Base-by-base conservation (phyloP, 257 asterid species). In the Ligustrum vulgare region DNA sequence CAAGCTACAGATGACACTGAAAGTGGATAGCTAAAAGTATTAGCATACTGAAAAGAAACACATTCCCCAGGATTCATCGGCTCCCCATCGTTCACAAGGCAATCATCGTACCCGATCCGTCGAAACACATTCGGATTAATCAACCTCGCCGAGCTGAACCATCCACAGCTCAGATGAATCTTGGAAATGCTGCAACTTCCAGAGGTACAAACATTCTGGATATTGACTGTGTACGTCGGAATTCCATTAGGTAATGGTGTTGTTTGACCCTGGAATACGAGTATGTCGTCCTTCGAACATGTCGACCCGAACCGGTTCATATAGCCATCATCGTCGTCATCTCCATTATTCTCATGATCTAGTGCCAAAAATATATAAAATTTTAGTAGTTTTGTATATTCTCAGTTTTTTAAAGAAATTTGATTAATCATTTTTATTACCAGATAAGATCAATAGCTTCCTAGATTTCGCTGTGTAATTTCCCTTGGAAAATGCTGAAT, bases 121-220 rank as follows among this genome's bases (percentile, higher is more conserved):
- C 87, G 75, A 76, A 93, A 89, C 7, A 87, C 7, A 1, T 4
- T 37, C 0, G 98, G 98, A 36, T 89, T 70, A 1, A 91, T 49
- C 51, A 85, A 58, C 6, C 90, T 72, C 36, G 91, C 97, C 0
- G 98, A 83, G 81, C 94, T 87, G 83, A 87, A 93, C 92, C 89
- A 88, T 2, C 96, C 97, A 71, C 98, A 93, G 49, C 80, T 86
- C 28, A 91, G 74, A 77, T 93, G 98, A 81, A 93, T 87, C 78
- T 78, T 34, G 12, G 91, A 83, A 73, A 93, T 80, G 78, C 77
- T 77, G 70, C 96, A 90, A 8, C 84, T 82, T 45, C 75, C 91
- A 2, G 82, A 32, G 10, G 18, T 13, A 33, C 98, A 93, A 0
- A 43, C 83, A 72, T 91, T 91, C 75, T 75, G 71, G 10, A 93